phyloP scores from a whole-genome alignment of 805 yeast species.

The Wickerhamomyces rabaulensis region DNA sequence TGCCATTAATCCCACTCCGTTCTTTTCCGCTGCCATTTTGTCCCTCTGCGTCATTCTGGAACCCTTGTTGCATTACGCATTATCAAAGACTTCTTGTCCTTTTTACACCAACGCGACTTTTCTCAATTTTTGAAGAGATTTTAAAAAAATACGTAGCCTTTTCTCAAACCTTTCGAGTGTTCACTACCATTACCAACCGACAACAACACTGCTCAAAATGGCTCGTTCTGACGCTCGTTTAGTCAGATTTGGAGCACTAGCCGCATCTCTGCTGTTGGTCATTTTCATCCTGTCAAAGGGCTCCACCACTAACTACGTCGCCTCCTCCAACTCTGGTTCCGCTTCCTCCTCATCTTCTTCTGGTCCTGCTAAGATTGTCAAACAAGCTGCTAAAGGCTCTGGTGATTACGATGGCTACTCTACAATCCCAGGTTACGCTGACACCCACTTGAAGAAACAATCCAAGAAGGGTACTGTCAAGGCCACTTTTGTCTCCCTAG shows the following conservation, averaged over 20 bases:
- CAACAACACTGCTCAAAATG: conserved; percentile 9
- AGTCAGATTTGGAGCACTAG: conserved; percentile 22
- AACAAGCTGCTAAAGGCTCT: conserved; percentile 10
- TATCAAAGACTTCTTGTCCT: not conserved
- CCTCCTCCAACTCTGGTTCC: conserved; percentile 5
- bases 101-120: not conserved
- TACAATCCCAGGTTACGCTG: conserved; percentile 10
- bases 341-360: conserved; percentile 2
- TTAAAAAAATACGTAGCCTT: not conserved
- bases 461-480: conserved; percentile 29
- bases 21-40: too few relatives aligned
- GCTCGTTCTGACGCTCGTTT: conserved; percentile 26
- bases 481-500: conserved; percentile 66
- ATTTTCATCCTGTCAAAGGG: conserved; percentile 24
- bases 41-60: not conserved
- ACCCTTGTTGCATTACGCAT: not conserved
- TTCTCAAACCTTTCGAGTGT: not conserved
- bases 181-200: not conserved
- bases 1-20: too few relatives aligned
- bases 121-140: not conserved
- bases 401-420: conserved; percentile 9
- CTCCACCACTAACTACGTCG: conserved; percentile 21
- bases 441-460: conserved; percentile 18
- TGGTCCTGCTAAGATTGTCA: conserved; percentile 8
- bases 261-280: conserved; percentile 20